Evolutionary conservation across 805 yeast genomes (phyloP).

Genomic region (Wickerhamiella hasegawae): DNA sequence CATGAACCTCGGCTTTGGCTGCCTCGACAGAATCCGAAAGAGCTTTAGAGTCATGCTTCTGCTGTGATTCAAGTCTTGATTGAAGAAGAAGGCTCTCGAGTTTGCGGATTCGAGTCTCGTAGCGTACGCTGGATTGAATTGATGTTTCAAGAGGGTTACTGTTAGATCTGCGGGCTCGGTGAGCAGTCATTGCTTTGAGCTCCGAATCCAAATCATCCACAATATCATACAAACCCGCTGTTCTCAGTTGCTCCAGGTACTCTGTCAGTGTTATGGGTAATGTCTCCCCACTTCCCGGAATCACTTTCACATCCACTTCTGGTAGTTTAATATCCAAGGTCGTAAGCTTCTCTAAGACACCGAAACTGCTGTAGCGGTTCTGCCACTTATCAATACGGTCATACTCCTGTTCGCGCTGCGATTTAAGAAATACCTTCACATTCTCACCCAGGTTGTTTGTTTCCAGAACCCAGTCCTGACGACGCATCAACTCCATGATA

Average conservation of each 20-base stretch:
- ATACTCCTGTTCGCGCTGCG: conserved; percentile 42
- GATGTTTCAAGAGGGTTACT: not conserved
- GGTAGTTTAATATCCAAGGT: too few relatives aligned
- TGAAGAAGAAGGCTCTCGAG: conserved; percentile 22
- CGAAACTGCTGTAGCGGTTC: conserved; percentile 28
- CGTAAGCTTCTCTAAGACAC: too few relatives aligned
- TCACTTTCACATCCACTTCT: too few relatives aligned
- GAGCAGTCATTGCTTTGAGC: conserved; percentile 18
- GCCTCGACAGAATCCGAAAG: too few relatives aligned
- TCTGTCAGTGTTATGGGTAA: too few relatives aligned
- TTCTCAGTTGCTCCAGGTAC: conserved; percentile 13
- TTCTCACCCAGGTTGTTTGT: conserved; percentile 26
- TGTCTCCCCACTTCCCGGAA: too few relatives aligned
- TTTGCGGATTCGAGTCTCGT: conserved; percentile 56
- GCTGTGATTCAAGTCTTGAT: conserved; percentile 4
- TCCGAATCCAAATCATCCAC: conserved; percentile 16
- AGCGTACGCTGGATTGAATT: conserved; percentile 20
- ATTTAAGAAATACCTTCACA: conserved; percentile 35
- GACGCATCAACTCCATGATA: conserved; percentile 21
- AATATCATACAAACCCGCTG: conserved; percentile 14
- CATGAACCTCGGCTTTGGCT: too few relatives aligned
- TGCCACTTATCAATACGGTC: conserved; percentile 36
- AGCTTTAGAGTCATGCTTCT: too few relatives aligned
- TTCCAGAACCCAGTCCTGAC: conserved; percentile 18
- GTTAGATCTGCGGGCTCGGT: conserved; percentile 9